A percentile compares a stretch with the other conserved stretches of the same genome.
Conservation (phyloP, 306 rosid genomes). For the Crotalaria pallida region DNA sequence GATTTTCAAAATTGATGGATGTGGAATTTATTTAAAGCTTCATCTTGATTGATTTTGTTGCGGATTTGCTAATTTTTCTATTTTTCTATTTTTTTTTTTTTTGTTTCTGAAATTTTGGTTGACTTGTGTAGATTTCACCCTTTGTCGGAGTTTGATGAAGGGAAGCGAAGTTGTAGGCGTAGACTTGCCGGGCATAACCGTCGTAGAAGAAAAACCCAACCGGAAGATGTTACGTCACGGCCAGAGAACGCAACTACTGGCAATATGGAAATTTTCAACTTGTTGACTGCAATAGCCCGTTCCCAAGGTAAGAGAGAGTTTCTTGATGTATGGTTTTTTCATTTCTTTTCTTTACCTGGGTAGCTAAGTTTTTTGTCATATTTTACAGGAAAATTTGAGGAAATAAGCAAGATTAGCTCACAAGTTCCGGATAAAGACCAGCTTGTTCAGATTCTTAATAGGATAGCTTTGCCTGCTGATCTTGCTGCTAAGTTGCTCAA, state of each 20-base stretch:
- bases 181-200: conserved; percentile 94
- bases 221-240: conserved; percentile 64
- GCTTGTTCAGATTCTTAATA: conserved; percentile 71
- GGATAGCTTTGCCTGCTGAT: conserved; percentile 71
- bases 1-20: background rate
- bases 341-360: background rate
- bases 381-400: conserved; percentile 62
- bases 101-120: background rate
- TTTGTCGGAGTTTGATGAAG: conserved; percentile 77
- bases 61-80: background rate
- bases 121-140: conserved; percentile 58
- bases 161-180: conserved; percentile 83
- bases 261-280: conserved; percentile 57
- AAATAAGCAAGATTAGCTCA: conserved; percentile 38
- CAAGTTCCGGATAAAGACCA: conserved; percentile 63
- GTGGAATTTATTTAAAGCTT: background rate
- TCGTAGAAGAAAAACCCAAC: conserved; percentile 72
- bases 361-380: conserved; percentile 15
- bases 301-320: conserved; percentile 49
- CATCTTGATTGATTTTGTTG: background rate
- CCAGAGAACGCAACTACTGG: conserved; percentile 29
- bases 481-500: conserved; percentile 70
- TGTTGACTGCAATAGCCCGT: conserved; percentile 66
- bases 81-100: background rate
- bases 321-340: background rate